Conservation (phyloP, 768 basidiomycete species). For the Auricularia heimuer region DNA sequence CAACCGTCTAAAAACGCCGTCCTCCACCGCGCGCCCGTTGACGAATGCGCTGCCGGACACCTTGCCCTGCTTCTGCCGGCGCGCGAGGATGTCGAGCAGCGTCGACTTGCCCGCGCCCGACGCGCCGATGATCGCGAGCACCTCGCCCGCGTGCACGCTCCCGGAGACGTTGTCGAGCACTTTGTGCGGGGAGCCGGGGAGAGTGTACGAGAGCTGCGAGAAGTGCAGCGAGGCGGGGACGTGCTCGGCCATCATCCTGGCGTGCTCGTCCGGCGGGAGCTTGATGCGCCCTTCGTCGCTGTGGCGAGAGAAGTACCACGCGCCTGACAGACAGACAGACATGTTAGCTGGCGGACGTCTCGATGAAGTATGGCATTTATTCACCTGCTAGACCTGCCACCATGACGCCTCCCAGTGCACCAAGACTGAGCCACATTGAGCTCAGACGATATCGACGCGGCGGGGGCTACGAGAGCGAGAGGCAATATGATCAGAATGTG, state of each 20-base stretch:
- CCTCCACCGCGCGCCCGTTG: slow-evolving; percentile 70
- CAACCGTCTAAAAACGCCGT: slow-evolving; percentile 72
- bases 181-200: slow-evolving; percentile 38
- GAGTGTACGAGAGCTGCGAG: slow-evolving; percentile 68
- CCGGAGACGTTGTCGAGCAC: slow-evolving; percentile 79
- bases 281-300: slow-evolving; percentile 60
- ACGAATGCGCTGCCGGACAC: slow-evolving; percentile 70
- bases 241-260: slow-evolving; percentile 84
- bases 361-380: background rate
- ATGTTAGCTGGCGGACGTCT: background rate
- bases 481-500: slow-evolving; percentile 17
- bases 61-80: slow-evolving; percentile 73
- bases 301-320: slow-evolving; percentile 69
- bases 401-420: background rate
- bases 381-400: background rate
- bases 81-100: slow-evolving; percentile 89
- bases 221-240: slow-evolving; percentile 93
- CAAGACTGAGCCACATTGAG: background rate
- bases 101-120: slow-evolving; percentile 97
- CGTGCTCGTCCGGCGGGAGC: slow-evolving; percentile 70
- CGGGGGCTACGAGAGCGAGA: background rate
- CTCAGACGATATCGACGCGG: background rate
- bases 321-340: slow-evolving; percentile 32
- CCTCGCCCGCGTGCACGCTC: slow-evolving; percentile 73
- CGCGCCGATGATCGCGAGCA: slow-evolving; percentile 95